Conservation (phyloP, 1,284 basidiomycete species). For the Microbotryum intermedium region DNA sequence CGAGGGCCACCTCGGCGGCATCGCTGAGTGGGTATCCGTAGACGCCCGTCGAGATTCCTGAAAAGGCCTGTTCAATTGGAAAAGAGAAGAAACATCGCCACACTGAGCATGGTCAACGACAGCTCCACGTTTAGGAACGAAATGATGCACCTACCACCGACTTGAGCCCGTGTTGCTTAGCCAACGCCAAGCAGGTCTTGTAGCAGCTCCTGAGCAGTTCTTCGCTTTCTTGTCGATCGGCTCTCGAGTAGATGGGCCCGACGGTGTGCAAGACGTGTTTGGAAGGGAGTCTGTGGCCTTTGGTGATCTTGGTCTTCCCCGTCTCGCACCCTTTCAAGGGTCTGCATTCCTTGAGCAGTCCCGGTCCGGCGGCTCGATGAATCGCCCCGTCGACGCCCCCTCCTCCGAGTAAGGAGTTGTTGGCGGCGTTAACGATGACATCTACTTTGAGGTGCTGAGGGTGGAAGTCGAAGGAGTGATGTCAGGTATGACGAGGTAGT, state of each 20-base stretch:
- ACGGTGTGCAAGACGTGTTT: conserved; percentile 81
- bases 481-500: not conserved
- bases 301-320: conserved; percentile 74
- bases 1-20: conserved; percentile 61
- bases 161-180: conserved; percentile 52
- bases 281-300: conserved; percentile 44
- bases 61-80: conserved; percentile 51
- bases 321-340: conserved; percentile 66
- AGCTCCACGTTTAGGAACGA: no score
- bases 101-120: not conserved
- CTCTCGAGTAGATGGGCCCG: conserved; percentile 63
- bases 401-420: conserved; percentile 52
- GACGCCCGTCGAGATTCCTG: conserved; percentile 68
- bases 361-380: conserved; percentile 69
- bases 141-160: conserved; percentile 29
- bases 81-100: no score
- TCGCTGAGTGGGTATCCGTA: conserved; percentile 66
- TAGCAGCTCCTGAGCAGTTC: conserved; percentile 65
- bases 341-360: conserved; percentile 63
- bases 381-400: conserved; percentile 80
- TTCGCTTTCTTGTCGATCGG: conserved; percentile 46
- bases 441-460: conserved; percentile 52
- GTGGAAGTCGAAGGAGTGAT: not conserved
- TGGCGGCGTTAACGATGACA: conserved; percentile 69
- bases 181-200: conserved; percentile 54